Evolutionary conservation across 2,329 filamentous ascomycete species (phyloP).

Genomic region (Cordyceps javanica): DNA sequence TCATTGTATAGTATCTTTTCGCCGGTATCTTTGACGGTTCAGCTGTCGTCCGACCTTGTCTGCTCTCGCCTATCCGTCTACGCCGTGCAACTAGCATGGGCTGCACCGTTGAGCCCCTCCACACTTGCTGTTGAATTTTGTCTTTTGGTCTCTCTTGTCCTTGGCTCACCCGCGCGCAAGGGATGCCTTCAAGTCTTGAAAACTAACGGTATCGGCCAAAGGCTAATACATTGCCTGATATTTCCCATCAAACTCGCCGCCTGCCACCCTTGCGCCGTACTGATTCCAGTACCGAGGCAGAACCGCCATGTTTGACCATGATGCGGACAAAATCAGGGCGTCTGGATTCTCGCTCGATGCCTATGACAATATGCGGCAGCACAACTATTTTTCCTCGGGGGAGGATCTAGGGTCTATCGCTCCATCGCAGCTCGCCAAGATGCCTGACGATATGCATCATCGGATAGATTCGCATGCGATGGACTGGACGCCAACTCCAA

Average conservation of each 20-base stretch:
- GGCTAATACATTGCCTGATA: conserved; percentile 6
- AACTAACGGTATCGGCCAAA: conserved; percentile 8
- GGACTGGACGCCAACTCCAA: conserved; percentile 32
- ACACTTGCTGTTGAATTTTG: neutral
- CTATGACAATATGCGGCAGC: neutral
- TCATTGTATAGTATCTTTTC: neutral
- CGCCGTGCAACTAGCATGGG: conserved; percentile 7
- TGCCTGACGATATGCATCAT: conserved; percentile 1
- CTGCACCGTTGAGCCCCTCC: conserved; percentile 1
- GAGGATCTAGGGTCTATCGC: neutral
- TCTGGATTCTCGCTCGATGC: conserved; percentile 3
- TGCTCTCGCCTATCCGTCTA: neutral
- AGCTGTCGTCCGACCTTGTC: neutral
- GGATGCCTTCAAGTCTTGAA: conserved; percentile 7
- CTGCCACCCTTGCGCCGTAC: neutral
- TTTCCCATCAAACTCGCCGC: neutral
- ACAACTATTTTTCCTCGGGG: neutral
- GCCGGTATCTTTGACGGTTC: neutral
- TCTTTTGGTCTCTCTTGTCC: neutral
- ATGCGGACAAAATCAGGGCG: conserved; percentile 1
- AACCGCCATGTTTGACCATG: conserved; percentile 9
- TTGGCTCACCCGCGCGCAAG: neutral
- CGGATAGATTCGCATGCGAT: conserved; percentile 20
- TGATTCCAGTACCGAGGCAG: neutral
- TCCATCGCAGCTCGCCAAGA: neutral